phyloP scores from a whole-genome alignment of 345 rosid species.

The Mangifera indica region DNA sequence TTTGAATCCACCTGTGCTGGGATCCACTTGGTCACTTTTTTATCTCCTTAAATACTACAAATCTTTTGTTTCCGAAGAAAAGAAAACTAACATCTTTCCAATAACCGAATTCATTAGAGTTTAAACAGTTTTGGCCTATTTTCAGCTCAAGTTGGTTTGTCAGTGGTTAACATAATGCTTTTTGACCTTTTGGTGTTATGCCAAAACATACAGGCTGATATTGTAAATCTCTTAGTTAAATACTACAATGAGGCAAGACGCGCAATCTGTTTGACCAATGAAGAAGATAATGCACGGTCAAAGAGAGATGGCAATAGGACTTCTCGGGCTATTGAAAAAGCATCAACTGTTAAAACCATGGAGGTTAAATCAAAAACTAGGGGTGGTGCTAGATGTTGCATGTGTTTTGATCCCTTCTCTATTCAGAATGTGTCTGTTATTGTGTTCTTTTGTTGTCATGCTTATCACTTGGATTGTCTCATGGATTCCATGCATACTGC shows the following conservation, averaged over 20 bases:
- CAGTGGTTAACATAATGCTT: neutral
- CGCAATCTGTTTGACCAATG: constrained; percentile 65
- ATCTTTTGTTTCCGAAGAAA: too few relatives aligned
- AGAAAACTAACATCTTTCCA: too few relatives aligned
- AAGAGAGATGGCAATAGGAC: constrained; percentile 50
- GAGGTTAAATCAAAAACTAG: constrained; percentile 87
- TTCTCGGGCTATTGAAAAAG: constrained; percentile 49
- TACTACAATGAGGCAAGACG: constrained; percentile 85
- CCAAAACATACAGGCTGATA: constrained; percentile 64
- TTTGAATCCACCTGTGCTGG: neutral
- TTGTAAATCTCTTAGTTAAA: constrained; percentile 84
- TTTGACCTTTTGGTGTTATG: constrained; percentile 23
- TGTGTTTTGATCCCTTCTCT: constrained; percentile 89
- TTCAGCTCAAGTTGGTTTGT: neutral
- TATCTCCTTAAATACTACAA: neutral
- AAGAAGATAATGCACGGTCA: constrained; percentile 60
- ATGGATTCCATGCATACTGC: constrained; percentile 67
- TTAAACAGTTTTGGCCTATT: too few relatives aligned
- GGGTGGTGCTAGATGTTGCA: constrained; percentile 84
- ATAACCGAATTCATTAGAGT: neutral
- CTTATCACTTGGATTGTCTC: constrained; percentile 82
- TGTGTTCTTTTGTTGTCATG: constrained; percentile 93
- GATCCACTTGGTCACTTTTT: constrained; percentile 1
- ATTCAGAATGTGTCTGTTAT: constrained; percentile 72
- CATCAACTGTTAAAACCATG: constrained; percentile 41